Conservation (phyloP, 2,329 filamentous ascomycete species). For the Colletotrichum chrysophilum region DNA sequence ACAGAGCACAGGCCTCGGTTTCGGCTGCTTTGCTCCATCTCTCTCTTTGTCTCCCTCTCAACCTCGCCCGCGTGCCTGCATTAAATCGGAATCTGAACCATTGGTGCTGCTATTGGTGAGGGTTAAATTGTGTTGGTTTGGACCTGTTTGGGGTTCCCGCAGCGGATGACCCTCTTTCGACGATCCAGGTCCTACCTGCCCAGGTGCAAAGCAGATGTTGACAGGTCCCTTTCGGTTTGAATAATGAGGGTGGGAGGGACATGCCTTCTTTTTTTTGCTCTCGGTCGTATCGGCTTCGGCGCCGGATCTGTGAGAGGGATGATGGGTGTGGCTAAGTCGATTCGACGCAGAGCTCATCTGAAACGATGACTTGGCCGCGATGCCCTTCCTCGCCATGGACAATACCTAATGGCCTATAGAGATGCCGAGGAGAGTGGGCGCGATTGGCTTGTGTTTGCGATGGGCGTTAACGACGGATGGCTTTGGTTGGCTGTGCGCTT, state of each 20-base stretch:
- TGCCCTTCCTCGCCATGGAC: neutral
- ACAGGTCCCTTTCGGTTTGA: neutral
- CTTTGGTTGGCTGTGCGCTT: neutral
- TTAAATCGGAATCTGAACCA: neutral
- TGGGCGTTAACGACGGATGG: neutral
- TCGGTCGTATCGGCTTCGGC: neutral
- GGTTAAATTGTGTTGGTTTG: neutral
- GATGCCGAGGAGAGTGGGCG: neutral
- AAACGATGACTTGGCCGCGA: conserved; percentile 1
- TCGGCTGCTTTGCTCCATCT: neutral
- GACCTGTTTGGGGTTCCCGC: neutral
- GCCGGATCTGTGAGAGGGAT: neutral
- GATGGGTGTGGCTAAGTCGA: neutral
- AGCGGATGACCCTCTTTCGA: neutral
- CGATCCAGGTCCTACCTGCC: neutral
- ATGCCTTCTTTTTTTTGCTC: neutral
- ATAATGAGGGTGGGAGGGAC: neutral
- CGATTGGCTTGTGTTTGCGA: neutral
- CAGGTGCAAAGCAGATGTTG: neutral
- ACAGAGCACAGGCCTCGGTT: neutral
- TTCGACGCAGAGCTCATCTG: neutral
- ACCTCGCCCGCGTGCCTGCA: neutral
- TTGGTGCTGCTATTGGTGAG: neutral
- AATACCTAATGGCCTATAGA: neutral
- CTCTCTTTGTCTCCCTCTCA: neutral